Conservation (phyloP, 108 stramenopile species). For the Conticribra weissflogii region DNA sequence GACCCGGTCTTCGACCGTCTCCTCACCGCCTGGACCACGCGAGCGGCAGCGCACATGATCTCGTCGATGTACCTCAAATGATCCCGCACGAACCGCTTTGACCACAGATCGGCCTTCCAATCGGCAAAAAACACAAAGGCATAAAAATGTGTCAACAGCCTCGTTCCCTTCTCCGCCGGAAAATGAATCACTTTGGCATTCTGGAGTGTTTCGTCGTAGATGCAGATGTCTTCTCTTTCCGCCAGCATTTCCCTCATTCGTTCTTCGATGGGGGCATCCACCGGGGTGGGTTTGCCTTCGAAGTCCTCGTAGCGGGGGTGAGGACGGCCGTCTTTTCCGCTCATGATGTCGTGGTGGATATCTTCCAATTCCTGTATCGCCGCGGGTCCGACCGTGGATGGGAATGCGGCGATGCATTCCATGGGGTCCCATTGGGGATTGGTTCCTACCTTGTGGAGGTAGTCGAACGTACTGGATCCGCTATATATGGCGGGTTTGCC, state of each 20-base stretch:
- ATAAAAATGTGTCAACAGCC: slow-evolving; percentile 85
- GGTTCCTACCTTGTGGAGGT: slow-evolving; percentile 53
- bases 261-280: slow-evolving; percentile 58
- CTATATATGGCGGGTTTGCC: slow-evolving; percentile 34
- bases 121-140: slow-evolving; percentile 87
- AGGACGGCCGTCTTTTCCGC: slow-evolving; percentile 20
- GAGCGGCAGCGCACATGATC: slow-evolving; percentile 80
- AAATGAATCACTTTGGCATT: slow-evolving; percentile 71
- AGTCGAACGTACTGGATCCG: slow-evolving; percentile 25
- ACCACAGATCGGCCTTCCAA: slow-evolving; percentile 78
- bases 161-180: slow-evolving; percentile 44
- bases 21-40: slow-evolving; percentile 68
- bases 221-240: slow-evolving; percentile 64
- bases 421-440: slow-evolving; percentile 71
- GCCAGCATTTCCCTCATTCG: slow-evolving; percentile 76
- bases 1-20: slow-evolving; percentile 24
- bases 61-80: slow-evolving; percentile 79
- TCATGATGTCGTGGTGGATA: slow-evolving; percentile 40
- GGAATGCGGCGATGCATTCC: slow-evolving; percentile 78
- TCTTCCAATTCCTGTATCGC: slow-evolving; percentile 54
- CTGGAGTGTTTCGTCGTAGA: slow-evolving; percentile 75
- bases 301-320: slow-evolving; percentile 36
- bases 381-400: slow-evolving; percentile 46
- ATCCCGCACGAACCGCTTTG: slow-evolving; percentile 63
- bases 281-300: slow-evolving; percentile 57